Evolutionary conservation across 2,329 filamentous ascomycete genomes (phyloP).

Genomic region (Chaetomiaceae sp.): DNA sequence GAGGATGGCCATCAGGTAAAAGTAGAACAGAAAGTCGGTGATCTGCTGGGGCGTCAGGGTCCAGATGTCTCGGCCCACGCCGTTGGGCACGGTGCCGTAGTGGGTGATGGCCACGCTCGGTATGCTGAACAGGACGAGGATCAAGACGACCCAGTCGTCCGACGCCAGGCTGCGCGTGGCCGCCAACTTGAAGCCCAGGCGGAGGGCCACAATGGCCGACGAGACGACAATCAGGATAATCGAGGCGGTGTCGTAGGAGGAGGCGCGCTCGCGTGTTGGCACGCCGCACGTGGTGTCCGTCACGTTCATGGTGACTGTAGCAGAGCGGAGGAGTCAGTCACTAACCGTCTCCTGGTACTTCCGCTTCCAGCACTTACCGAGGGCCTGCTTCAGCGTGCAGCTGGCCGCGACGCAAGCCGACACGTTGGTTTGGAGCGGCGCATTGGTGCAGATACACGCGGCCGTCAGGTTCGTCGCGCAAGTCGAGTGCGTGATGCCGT

Average conservation of each 20-base stretch:
- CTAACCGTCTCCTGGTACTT: too few relatives aligned
- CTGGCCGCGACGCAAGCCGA: conserved; percentile 1
- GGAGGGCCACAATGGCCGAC: background rate
- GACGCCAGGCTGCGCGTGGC: conserved; percentile 10
- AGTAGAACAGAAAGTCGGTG: conserved; percentile 25
- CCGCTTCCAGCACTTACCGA: background rate
- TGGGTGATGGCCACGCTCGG: conserved; percentile 18
- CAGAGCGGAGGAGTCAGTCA: background rate
- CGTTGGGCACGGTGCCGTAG: conserved; percentile 14
- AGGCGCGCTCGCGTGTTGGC: conserved; percentile 1
- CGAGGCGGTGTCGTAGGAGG: conserved; percentile 19
- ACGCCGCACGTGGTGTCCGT: conserved; percentile 4
- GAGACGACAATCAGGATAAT: conserved; percentile 13
- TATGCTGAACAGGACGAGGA: conserved; percentile 16
- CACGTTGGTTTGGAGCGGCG: background rate
- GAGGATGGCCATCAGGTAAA: conserved; percentile 29
- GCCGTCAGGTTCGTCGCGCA: conserved; percentile 1
- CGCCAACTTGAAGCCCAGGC: conserved; percentile 18
- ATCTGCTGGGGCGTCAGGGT: conserved; percentile 26
- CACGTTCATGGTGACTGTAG: conserved; percentile 5
- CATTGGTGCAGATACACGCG: conserved; percentile 7
- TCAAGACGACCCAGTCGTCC: conserved; percentile 22
- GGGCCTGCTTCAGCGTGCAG: conserved; percentile 13
- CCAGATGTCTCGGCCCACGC: conserved; percentile 30
- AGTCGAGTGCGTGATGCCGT: conserved; percentile 1